phyloP scores from a whole-genome alignment of 805 yeast species.

The Blastobotrys muscicola region DNA sequence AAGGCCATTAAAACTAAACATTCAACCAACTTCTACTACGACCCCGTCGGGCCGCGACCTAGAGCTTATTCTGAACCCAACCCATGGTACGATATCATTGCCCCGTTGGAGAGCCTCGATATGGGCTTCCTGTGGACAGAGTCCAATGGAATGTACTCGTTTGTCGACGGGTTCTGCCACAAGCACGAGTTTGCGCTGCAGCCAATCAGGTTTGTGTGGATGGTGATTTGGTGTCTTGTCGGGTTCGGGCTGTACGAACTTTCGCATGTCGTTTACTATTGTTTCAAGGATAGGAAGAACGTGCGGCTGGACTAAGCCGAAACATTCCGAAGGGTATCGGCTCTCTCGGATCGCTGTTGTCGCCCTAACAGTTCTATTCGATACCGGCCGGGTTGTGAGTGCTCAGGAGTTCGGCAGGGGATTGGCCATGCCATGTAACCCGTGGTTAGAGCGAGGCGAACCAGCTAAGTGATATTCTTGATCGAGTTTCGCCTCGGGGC shows the following conservation, averaged over 20 bases:
- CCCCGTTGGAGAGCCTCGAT: conserved; percentile 16
- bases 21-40: conserved; percentile 10
- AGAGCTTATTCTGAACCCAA: conserved; percentile 11
- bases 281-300: no score
- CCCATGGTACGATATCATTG: conserved; percentile 10
- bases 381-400: no score
- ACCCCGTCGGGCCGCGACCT: conserved; percentile 14
- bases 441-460: no score
- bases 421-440: no score
- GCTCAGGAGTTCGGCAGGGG: no score
- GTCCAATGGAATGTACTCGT: conserved; percentile 19
- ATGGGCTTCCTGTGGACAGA: conserved; percentile 18
- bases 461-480: no score
- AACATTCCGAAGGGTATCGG: no score
- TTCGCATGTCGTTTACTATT: conserved; percentile 5
- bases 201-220: conserved; percentile 7
- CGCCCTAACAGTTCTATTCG: no score
- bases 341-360: no score
- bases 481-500: no score
- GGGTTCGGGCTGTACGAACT: conserved; percentile 7
- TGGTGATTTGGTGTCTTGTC: conserved; percentile 7
- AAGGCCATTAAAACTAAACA: not conserved
- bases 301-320: no score
- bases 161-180: conserved; percentile 19
- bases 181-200: conserved; percentile 12